Conservation (phyloP, 192 early-diverging fungal genomes). For the Tieghemiomyces parasiticus region DNA sequence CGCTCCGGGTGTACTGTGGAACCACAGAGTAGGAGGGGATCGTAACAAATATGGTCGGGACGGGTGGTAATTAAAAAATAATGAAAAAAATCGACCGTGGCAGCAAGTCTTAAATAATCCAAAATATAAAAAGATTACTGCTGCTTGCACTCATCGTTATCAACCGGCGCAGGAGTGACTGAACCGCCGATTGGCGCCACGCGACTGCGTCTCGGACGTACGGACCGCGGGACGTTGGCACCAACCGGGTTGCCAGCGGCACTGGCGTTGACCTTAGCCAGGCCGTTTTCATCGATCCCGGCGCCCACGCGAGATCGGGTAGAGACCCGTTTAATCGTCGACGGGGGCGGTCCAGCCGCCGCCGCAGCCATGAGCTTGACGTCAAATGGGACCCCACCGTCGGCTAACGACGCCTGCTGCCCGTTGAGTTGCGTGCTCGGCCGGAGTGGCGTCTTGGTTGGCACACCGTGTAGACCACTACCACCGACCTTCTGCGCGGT, state of each 20-base stretch:
- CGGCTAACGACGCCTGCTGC: conserved; percentile 2
- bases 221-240: conserved; percentile 1
- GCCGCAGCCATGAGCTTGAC: neutral
- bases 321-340: neutral
- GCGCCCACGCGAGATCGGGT: neutral
- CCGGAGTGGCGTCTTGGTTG: conserved; percentile 2
- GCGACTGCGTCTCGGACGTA: neutral
- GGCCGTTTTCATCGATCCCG: conserved; percentile 6
- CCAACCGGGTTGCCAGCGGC: neutral
- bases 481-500: too few species aligned
- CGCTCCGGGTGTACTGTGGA: too few species aligned
- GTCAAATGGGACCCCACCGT: neutral
- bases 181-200: conserved; percentile 2
- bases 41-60: too few species aligned
- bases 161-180: neutral
- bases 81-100: too few species aligned
- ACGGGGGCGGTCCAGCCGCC: neutral
- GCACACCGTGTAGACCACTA: neutral
- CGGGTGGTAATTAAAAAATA: too few species aligned
- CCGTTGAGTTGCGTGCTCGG: conserved; percentile 7
- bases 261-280: neutral
- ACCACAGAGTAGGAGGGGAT: too few species aligned
- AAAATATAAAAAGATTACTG: too few species aligned
- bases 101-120: too few species aligned
- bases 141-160: neutral